Evolutionary conservation across 1,284 basidiomycete genomes (phyloP), one percentile per base, ranked within the genome.

Genomic region (Neonothopanus nambi): DNA sequence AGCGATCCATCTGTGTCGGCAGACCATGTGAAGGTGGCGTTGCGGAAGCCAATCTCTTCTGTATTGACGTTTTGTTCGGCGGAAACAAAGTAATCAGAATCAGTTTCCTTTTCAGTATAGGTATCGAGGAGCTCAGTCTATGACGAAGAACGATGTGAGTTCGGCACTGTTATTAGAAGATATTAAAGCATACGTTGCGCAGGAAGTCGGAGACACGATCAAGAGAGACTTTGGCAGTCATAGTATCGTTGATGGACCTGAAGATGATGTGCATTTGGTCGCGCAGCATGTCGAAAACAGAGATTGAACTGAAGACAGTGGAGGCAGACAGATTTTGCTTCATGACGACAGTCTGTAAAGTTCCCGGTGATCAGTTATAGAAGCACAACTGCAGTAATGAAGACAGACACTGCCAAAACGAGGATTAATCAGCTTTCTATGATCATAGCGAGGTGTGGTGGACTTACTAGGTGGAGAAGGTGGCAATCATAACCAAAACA

Each of bases 401-500:
- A 18, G 9, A 49, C 43, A 20, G 20, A 48, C 36, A 48, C 41
- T 42, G 24, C 15, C 8, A 13, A 33, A 18, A 51, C 13, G 1
- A 45, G 40, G 20, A n/a, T 56, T 56, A 21, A 66, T 61, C 9
- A 63, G 5, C 35, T 45, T 48, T 21, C 42, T 52, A 36, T 55
- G 55, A 40, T 44, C 52, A 21, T 30, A 53, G 43, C 50, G 56
- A 4, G 33, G n/a, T 17, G 12, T 73, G 56, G 24, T 57, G 59
- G 55, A 70, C 52, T 1, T 71, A 72, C 70, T 78, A 88, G 33
- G 81, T 79, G 6, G 78, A 76, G 64, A 84, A 91, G 0, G 88
- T 88, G 17, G 77, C 75, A 35, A 84, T 63, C 80, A 90, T 91
- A 13, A 82, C 84, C 35, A 84, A 57, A 3, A 87, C 70, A 0